Percentiles rank a stretch among this genome's conserved stretches.
phyloP scores from a whole-genome alignment of 495 filamentous ascomycete species.

The Cercophora samala region DNA sequence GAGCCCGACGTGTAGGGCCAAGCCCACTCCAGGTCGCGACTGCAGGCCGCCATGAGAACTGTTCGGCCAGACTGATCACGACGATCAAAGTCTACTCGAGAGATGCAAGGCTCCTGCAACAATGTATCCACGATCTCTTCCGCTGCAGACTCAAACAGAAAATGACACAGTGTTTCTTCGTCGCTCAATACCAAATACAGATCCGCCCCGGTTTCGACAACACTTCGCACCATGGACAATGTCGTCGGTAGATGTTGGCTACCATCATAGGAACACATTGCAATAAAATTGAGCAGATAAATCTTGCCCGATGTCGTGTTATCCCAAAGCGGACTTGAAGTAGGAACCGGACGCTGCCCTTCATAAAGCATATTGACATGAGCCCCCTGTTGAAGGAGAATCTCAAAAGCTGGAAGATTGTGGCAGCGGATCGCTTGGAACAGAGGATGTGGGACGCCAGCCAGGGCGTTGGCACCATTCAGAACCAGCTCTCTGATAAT shows the following conservation, averaged over 20 bases:
- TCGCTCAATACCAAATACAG: constrained; percentile 21
- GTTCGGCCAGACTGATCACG: constrained; percentile 25
- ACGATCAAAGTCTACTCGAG: constrained; percentile 27
- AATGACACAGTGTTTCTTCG: constrained; percentile 23
- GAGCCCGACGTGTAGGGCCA: too few species aligned
- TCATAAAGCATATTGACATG: not conserved
- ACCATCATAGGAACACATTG: too few species aligned
- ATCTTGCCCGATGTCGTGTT: too few species aligned
- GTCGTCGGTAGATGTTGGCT: too few species aligned
- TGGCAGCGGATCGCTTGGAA: not conserved
- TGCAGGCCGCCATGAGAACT: constrained; percentile 23
- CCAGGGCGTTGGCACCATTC: not conserved
- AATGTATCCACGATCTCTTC: constrained; percentile 12
- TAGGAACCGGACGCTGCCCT: too few species aligned
- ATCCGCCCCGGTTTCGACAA: constrained; percentile 24
- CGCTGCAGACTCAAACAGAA: constrained; percentile 22
- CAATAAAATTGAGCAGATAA: too few species aligned
- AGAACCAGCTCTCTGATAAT: not conserved
- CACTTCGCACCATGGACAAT: constrained; percentile 17
- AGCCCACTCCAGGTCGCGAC: too few species aligned
- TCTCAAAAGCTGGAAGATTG: not conserved
- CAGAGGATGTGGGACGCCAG: not conserved
- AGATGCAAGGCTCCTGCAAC: constrained; percentile 16
- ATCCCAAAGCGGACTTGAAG: too few species aligned
- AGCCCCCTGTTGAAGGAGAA: not conserved